Conservation (phyloP, 2,329 filamentous ascomycete genomes). For the Talaromyces sp. region DNA sequence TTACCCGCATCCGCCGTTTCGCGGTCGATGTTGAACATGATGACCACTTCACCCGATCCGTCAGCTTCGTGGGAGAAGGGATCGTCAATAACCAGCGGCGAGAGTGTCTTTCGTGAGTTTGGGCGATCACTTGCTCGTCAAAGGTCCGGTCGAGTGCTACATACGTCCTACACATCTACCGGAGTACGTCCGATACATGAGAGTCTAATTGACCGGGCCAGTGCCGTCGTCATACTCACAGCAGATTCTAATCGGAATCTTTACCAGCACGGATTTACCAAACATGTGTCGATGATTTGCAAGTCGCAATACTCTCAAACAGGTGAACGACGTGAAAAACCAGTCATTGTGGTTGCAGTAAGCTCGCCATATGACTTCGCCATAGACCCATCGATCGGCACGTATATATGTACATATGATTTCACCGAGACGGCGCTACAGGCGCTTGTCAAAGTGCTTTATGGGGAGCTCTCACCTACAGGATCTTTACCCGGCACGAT, state of each 20-base stretch:
- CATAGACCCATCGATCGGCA: constrained; percentile 84
- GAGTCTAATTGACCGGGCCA: constrained; percentile 83
- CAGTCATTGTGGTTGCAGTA: constrained; percentile 84
- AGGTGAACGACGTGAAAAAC: constrained; percentile 63
- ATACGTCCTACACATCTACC: constrained; percentile 94
- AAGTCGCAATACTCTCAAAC: constrained; percentile 41
- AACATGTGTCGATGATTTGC: constrained; percentile 94
- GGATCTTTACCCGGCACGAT: constrained; percentile 68
- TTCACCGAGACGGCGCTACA: constrained; percentile 91
- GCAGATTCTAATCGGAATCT: constrained; percentile 92
- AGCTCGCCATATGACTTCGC: constrained; percentile 97
- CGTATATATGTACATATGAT: constrained; percentile 93
- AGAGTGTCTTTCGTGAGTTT: constrained; percentile 87
- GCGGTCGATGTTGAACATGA: constrained; percentile 59
- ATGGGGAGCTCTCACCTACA: constrained; percentile 66
- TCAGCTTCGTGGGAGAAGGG: constrained; percentile 55
- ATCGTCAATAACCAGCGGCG: constrained; percentile 78
- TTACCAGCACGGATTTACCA: constrained; percentile 92
- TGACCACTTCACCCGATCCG: constrained; percentile 52
- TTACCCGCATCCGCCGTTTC: constrained; percentile 85
- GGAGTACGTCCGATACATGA: constrained; percentile 91
- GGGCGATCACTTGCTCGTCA: constrained; percentile 84
- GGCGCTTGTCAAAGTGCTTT: constrained; percentile 77
- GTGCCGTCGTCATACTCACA: constrained; percentile 84
- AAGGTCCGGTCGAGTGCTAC: constrained; percentile 79